These are phyloP conservation scores for Lonicera japonica DNA, from an alignment of 129 eudicot genomes.

Conservation along the genomic window DNA sequence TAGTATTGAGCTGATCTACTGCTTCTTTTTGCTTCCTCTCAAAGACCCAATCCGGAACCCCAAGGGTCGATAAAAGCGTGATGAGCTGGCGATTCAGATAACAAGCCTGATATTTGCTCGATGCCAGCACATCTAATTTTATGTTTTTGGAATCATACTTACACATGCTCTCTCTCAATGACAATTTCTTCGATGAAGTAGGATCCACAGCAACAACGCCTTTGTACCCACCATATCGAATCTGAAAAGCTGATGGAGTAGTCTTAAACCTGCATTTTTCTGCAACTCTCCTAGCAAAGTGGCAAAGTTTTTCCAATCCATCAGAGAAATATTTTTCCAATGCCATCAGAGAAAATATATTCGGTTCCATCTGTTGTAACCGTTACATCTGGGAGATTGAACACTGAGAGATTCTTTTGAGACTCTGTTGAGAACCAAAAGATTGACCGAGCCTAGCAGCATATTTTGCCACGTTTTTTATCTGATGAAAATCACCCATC, in stretches of 20 bases:
- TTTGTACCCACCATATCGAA: conserved; percentile 80
- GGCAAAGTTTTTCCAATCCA: no score
- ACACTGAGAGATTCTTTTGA: conserved; percentile 63
- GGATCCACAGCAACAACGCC: conserved; percentile 88
- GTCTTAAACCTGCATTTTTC: conserved; percentile 45
- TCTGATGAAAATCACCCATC: conserved; percentile 71
- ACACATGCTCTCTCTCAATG: conserved; percentile 66
- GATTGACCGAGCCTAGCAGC: conserved; percentile 95
- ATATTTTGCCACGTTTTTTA: conserved; percentile 80
- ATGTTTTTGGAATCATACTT: conserved; percentile 56
- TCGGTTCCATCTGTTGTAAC: conserved; percentile 12
- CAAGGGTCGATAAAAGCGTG: conserved; percentile 77
- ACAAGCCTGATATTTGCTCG: conserved; percentile 81
- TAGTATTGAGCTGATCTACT: conserved; percentile 48
- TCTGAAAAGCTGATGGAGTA: conserved; percentile 74
- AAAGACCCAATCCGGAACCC: conserved; percentile 46
- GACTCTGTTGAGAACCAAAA: conserved; percentile 83
- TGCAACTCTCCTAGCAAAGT: conserved; percentile 55
- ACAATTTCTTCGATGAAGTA: conserved; percentile 38
- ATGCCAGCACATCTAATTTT: conserved; percentile 54
- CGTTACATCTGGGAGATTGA: conserved; percentile 42
- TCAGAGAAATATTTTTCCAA: conserved; percentile 77
- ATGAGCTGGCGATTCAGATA: conserved; percentile 69
- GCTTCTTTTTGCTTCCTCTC: conserved; percentile 73
- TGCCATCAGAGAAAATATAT: conserved; percentile 79